A percentile compares a stretch with the other conserved stretches of the same genome.
These are phyloP conservation scores for Echites panduratus DNA, from an alignment of 257 asterid genomes.

Conservation along the genomic window DNA sequence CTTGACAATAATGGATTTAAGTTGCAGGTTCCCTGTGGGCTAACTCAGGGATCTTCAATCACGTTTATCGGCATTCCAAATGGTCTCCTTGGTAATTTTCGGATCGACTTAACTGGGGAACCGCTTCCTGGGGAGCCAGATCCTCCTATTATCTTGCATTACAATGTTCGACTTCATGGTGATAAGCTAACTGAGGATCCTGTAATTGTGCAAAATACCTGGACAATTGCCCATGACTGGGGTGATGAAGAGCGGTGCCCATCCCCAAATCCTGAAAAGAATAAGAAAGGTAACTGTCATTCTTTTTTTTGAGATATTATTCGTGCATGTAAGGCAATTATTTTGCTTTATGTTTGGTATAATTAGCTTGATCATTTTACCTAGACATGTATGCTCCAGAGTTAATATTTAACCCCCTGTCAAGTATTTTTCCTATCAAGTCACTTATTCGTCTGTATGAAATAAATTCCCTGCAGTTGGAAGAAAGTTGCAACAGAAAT, in stretches of 20 bases:
- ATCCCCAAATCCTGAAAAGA: constrained; percentile 47
- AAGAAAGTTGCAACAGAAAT: neutral
- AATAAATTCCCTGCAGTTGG: neutral
- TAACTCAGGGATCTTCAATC: constrained; percentile 94
- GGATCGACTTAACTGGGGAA: constrained; percentile 86
- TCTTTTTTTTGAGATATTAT: neutral
- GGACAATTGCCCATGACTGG: constrained; percentile 97
- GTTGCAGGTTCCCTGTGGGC: constrained; percentile 85
- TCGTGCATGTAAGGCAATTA: neutral
- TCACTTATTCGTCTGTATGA: neutral
- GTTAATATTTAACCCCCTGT: neutral
- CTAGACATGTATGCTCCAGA: neutral
- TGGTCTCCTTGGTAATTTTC: constrained; percentile 90
- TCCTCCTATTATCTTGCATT: constrained; percentile 89
- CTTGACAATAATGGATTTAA: constrained; percentile 48
- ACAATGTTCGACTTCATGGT: constrained; percentile 85
- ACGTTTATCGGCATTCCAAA: constrained; percentile 89
- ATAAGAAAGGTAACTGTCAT: constrained; percentile 53
- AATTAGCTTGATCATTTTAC: neutral
- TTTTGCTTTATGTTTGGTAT: neutral
- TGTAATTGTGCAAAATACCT: constrained; percentile 92
- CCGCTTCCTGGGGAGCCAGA: constrained; percentile 96
- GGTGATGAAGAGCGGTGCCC: constrained; percentile 98
- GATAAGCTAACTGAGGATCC: constrained; percentile 91
- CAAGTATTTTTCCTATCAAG: neutral